A percentile compares a stretch with the other conserved stretches of the same genome.
These are phyloP conservation scores for Allantophomopsis lycopodina DNA, from an alignment of 2,329 filamentous ascomycete species.

Conservation along the genomic window DNA sequence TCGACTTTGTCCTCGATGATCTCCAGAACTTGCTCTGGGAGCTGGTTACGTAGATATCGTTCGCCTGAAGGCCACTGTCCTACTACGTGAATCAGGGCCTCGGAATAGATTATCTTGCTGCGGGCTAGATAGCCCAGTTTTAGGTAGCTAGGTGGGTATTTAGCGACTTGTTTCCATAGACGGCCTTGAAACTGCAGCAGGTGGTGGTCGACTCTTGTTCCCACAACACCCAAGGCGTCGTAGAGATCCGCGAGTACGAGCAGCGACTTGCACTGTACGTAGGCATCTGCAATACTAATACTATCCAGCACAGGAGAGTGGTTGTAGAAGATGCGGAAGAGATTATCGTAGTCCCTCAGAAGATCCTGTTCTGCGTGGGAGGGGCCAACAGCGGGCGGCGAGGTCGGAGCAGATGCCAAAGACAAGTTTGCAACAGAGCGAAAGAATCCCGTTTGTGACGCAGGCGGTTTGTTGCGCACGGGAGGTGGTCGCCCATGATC, in stretches of 20 bases:
- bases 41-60: conserved; percentile 55
- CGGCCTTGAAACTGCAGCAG: conserved; percentile 81
- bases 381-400: conserved; percentile 35
- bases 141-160: conserved; percentile 86
- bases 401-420: conserved; percentile 22
- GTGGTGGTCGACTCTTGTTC: conserved; percentile 85
- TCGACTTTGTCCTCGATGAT: conserved; percentile 93
- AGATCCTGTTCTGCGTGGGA: conserved; percentile 43
- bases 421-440: conserved; percentile 75
- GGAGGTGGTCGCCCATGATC: conserved; percentile 30
- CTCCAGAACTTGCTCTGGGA: conserved; percentile 68
- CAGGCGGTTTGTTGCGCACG: conserved; percentile 44
- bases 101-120: conserved; percentile 70
- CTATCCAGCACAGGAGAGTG: conserved; percentile 70
- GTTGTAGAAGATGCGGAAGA: conserved; percentile 95
- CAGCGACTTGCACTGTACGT: conserved; percentile 86
- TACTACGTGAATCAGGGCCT: conserved; percentile 86
- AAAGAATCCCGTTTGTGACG: conserved; percentile 61
- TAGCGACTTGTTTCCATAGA: conserved; percentile 92
- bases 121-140: conserved; percentile 78
- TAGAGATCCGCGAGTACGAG: conserved; percentile 88
- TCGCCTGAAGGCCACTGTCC: conserved; percentile 83
- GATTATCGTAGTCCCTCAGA: conserved; percentile 85
- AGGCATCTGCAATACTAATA: conserved; percentile 82
- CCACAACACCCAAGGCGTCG: conserved; percentile 77